phyloP scores from a whole-genome alignment of 2,329 filamentous ascomycete genomes.

The Fusarium continuum region DNA sequence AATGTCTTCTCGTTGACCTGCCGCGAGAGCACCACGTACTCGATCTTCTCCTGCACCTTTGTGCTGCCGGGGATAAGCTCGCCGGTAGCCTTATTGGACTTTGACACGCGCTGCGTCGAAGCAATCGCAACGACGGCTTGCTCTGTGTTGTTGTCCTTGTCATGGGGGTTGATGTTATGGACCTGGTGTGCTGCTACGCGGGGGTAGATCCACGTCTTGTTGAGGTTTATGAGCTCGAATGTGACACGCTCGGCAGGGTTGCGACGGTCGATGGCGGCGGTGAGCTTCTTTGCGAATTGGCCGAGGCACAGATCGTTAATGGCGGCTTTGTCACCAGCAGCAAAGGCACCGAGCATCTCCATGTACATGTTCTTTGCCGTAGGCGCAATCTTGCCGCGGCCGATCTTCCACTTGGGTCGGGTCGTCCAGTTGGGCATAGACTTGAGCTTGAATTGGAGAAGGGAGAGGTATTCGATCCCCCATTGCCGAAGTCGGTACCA shows the following conservation, averaged over 20 bases:
- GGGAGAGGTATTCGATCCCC: slow-evolving; percentile 45
- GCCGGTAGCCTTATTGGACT: slow-evolving; percentile 51
- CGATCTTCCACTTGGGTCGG: slow-evolving; percentile 55
- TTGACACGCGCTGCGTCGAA: slow-evolving; percentile 63
- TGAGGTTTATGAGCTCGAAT: slow-evolving; percentile 67
- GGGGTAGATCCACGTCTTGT: slow-evolving; percentile 52
- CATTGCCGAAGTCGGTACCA: slow-evolving; percentile 51
- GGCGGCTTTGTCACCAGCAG: slow-evolving; percentile 62
- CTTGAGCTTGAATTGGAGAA: slow-evolving; percentile 53
- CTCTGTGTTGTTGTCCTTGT: slow-evolving; percentile 52
- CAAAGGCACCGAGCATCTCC: slow-evolving; percentile 69
- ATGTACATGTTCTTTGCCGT: slow-evolving; percentile 68
- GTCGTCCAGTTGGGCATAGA: slow-evolving; percentile 57
- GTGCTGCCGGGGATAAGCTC: slow-evolving; percentile 56
- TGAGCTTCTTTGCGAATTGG: slow-evolving; percentile 61
- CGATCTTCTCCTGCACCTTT: slow-evolving; percentile 63
- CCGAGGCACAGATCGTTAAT: slow-evolving; percentile 64
- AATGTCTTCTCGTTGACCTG: slow-evolving; percentile 57
- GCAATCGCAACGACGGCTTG: slow-evolving; percentile 68
- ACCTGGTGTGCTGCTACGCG: slow-evolving; percentile 65
- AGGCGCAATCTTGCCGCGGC: slow-evolving; percentile 55
- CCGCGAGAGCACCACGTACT: slow-evolving; percentile 71
- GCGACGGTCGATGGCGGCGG: slow-evolving; percentile 63
- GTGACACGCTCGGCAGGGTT: slow-evolving; percentile 54
- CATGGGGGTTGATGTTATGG: slow-evolving; percentile 55